Base-by-base conservation (phyloP, 2,329 filamentous ascomycete species). In the Epichloe glyceriae region DNA sequence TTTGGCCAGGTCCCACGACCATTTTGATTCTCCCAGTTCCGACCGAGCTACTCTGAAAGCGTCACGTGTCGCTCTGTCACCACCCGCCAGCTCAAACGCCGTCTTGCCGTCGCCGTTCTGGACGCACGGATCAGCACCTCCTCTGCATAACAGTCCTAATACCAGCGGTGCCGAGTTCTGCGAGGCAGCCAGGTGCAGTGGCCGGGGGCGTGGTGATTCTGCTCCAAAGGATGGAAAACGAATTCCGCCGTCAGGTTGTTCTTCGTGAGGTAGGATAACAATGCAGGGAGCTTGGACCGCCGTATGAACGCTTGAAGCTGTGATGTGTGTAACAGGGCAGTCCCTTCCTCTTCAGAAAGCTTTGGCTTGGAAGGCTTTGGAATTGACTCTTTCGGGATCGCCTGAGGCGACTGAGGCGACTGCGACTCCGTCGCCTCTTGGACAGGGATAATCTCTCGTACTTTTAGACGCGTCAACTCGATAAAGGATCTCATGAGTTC, bases 401-500 rank as follows among this genome's bases (percentile, higher is more conserved):
- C 53, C 14, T 54, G 38, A 1, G 58, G 49, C 15, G 75, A 67
- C 5, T 70, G 60, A 1, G 58, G 50, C 15, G 75, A 67, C 5
- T 70, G 60, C 39, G 68, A 67, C 56, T 65, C 67, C 58, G 70
- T 75, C 35, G 65, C 64, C 53, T 75, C 73, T 12, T 81, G 75
- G 3, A 73, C 76, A 55, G 88, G 85, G 52, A 87, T 78, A 30
- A 97, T 78, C 54, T 86, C 84, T 46, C 80, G 82, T 45, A 95
- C 76, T 67, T 98, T 96, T 15, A 96, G 76, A 15, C 93, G 76
- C 0, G 93, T 98, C 34, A 98, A 76, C 69, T 98, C 93, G 55
- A 95, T 86, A 60, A 96, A 98, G 1, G 86, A 86, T 39, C 91
- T 81, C 85, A 97, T 93, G 0, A 98, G 80, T 66, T 98, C 93